phyloP scores from a whole-genome alignment of 805 yeast species.

The Metschnikowia cerradonensis region DNA sequence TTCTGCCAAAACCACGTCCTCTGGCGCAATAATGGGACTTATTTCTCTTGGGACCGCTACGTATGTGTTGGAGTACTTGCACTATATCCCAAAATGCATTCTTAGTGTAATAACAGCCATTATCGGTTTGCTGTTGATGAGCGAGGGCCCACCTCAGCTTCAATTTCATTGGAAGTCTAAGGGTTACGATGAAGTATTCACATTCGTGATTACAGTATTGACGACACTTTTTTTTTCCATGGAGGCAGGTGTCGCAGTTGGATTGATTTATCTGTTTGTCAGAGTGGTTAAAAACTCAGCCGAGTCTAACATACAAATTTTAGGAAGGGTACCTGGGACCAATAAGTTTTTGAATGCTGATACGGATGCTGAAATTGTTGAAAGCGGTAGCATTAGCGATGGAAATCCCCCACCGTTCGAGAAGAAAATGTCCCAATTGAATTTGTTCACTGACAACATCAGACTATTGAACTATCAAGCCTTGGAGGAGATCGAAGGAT shows the following conservation, averaged over 20 bases:
- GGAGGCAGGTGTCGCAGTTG: conserved; percentile 87
- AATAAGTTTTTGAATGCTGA: conserved; percentile 42
- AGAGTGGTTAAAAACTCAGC: conserved; percentile 79
- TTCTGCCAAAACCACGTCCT: conserved; percentile 75
- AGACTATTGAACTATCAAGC: conserved; percentile 34
- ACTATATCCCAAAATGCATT: conserved; percentile 73
- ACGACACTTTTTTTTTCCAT: conserved; percentile 68
- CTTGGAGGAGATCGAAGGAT: conserved; percentile 43
- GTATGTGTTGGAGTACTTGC: conserved; percentile 58
- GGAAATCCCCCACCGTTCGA: conserved; percentile 1
- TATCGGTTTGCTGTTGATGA: conserved; percentile 61
- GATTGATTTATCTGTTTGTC: conserved; percentile 73
- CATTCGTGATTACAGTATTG: conserved; percentile 59
- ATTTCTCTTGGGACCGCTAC: conserved; percentile 63
- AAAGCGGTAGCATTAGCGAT: not conserved
- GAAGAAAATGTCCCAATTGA: conserved; percentile 19
- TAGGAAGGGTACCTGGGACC: conserved; percentile 52
- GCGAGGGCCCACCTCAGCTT: conserved; percentile 59
- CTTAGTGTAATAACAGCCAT: conserved; percentile 75
- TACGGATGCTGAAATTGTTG: conserved; percentile 14
- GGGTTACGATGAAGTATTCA: conserved; percentile 74
- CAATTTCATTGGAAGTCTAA: conserved; percentile 65
- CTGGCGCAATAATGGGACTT: conserved; percentile 82
- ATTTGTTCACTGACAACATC: conserved; percentile 32
- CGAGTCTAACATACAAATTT: conserved; percentile 75